A percentile compares a stretch with the other conserved stretches of the same genome.
Conservation (phyloP, 1,139 yeast genomes). For the Hyphopichia wangnamkhiaoensis region DNA sequence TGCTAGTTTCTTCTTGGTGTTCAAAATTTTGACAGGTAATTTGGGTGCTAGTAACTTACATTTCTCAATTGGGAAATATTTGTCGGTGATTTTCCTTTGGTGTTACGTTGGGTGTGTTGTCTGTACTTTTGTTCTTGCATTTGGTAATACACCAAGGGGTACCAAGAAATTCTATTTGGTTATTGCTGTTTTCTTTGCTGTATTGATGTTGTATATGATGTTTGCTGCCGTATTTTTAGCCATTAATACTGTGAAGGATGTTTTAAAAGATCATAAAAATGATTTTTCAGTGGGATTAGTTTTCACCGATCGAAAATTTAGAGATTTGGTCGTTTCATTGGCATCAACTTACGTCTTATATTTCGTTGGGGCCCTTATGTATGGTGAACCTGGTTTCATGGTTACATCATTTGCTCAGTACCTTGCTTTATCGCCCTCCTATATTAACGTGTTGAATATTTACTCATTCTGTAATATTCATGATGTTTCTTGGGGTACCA, state of each 20-base stretch:
- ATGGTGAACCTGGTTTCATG: slow-evolving; percentile 81
- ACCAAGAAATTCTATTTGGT: slow-evolving; percentile 45
- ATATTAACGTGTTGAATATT: slow-evolving; percentile 75
- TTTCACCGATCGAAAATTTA: slow-evolving; percentile 62
- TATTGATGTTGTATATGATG: slow-evolving; percentile 50
- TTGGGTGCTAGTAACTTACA: slow-evolving; percentile 51
- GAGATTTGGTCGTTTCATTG: slow-evolving; percentile 86
- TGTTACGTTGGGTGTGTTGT: slow-evolving; percentile 44
- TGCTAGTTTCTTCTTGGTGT: slow-evolving; percentile 75
- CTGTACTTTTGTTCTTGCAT: slow-evolving; percentile 46
- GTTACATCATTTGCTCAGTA: slow-evolving; percentile 72
- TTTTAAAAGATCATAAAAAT: slow-evolving; percentile 38
- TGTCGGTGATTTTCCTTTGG: slow-evolving; percentile 47
- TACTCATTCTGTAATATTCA: slow-evolving; percentile 85
- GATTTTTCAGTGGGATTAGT: slow-evolving; percentile 49
- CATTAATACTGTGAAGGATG: slow-evolving; percentile 60
- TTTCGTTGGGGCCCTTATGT: slow-evolving; percentile 70
- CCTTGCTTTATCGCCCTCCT: slow-evolving; percentile 69
- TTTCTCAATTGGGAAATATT: slow-evolving; percentile 44
- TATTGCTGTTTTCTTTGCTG: slow-evolving; percentile 43
- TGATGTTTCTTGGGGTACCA: slow-evolving; percentile 88
- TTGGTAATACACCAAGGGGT: slow-evolving; percentile 52
- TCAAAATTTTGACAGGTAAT: slow-evolving; percentile 60
- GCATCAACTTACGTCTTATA: slow-evolving; percentile 83
- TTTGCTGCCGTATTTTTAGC: slow-evolving; percentile 82